Percentiles rank a stretch among this genome's conserved stretches.
Evolutionary conservation across 305 asterid genomes (phyloP).

Genomic region (Fraxinus sp.): DNA sequence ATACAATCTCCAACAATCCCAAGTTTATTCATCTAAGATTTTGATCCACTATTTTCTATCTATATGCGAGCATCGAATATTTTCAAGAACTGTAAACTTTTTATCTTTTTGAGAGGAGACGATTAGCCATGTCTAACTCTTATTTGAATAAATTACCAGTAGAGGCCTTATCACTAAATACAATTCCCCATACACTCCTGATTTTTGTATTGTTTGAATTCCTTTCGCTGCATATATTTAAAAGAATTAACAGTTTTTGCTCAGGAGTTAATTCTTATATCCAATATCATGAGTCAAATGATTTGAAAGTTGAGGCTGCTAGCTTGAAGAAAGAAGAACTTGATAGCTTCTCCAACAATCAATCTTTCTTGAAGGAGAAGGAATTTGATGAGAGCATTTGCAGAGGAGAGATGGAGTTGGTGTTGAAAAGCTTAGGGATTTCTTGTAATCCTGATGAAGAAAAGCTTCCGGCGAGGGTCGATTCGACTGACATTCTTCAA

Average conservation of each 20-base stretch:
- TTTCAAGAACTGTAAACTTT: background rate
- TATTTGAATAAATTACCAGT: constrained; percentile 26
- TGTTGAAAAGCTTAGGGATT: constrained; percentile 26
- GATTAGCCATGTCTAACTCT: constrained; percentile 21
- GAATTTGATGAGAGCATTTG: constrained; percentile 1
- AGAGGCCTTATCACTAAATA: constrained; percentile 17
- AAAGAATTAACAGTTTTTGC: constrained; percentile 19
- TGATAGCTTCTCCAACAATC: background rate
- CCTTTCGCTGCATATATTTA: constrained; percentile 1
- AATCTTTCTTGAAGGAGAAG: background rate
- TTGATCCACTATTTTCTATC: background rate
- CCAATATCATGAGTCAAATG: background rate
- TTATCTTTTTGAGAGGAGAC: background rate
- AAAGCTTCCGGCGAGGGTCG: constrained; percentile 9
- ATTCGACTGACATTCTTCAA: background rate
- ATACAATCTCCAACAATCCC: background rate
- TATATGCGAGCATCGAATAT: background rate
- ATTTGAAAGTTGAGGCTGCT: background rate
- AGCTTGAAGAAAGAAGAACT: background rate
- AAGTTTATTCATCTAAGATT: background rate
- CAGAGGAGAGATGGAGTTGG: constrained; percentile 31
- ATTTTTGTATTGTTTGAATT: constrained; percentile 24
- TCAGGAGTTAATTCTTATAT: background rate
- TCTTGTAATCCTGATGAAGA: constrained; percentile 4
- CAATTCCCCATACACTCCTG: constrained; percentile 19